A percentile compares a stretch with the other conserved stretches of the same genome.
phyloP scores from a whole-genome alignment of 2,329 filamentous ascomycete species.

The Curvularia spicifera region DNA sequence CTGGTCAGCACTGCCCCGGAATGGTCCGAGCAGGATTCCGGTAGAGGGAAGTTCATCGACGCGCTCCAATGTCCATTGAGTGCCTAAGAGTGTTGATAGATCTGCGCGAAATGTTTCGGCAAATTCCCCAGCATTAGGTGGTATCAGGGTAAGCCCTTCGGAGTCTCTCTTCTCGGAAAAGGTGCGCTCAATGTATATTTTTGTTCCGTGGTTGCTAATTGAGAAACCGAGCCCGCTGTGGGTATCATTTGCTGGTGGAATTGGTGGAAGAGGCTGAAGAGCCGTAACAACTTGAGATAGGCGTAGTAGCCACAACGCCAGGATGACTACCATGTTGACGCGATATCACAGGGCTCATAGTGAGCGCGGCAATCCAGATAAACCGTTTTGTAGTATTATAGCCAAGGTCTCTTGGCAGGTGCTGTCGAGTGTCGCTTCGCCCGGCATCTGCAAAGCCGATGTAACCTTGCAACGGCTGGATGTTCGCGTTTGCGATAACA shows the following conservation, averaged over 20 bases:
- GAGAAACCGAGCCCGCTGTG: conserved; percentile 31
- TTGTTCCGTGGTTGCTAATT: conserved; percentile 28
- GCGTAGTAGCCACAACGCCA: background rate
- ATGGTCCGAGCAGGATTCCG: conserved; percentile 55
- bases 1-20: conserved; percentile 30
- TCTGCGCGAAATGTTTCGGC: conserved; percentile 57
- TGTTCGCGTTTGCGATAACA: conserved; percentile 2
- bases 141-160: conserved; percentile 59
- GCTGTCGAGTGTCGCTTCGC: conserved; percentile 8
- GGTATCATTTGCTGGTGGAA: conserved; percentile 33
- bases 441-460: conserved; percentile 17
- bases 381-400: background rate
- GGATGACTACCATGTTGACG: conserved; percentile 2
- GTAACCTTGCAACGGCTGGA: conserved; percentile 11
- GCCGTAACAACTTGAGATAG: conserved; percentile 20
- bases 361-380: background rate
- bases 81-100: conserved; percentile 51
- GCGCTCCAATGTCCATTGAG: conserved; percentile 52
- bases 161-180: conserved; percentile 53
- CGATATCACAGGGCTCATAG: background rate
- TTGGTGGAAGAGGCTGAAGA: conserved; percentile 51
- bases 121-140: conserved; percentile 59
- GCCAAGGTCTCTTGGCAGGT: conserved; percentile 11
- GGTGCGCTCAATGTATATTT: conserved; percentile 52
- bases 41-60: conserved; percentile 47